A percentile compares a stretch with the other conserved stretches of the same genome.
Evolutionary conservation across 176 grass and related monocot species (phyloP).

Genomic region (Miscanthus lutarioriparius): DNA sequence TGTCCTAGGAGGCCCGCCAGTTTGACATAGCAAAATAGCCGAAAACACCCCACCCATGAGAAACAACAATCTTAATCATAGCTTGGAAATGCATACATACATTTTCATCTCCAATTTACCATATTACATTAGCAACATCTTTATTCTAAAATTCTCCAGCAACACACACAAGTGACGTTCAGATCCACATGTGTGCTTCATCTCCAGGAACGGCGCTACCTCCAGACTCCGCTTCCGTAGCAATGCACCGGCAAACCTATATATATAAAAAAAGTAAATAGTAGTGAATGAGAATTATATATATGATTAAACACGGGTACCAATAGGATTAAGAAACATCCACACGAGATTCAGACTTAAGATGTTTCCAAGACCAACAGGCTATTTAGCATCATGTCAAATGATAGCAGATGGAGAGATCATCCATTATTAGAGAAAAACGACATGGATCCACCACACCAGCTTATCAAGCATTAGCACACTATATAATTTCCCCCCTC

Average conservation of each 20-base stretch:
- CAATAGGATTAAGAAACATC: constrained; percentile 5
- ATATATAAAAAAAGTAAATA: background rate
- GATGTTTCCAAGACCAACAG: background rate
- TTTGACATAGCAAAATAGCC: too few relatives aligned
- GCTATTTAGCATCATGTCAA: background rate
- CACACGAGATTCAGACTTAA: constrained; percentile 18
- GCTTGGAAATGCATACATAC: background rate
- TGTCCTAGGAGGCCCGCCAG: too few relatives aligned
- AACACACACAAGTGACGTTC: background rate
- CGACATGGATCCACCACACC: background rate
- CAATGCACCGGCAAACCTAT: too few relatives aligned
- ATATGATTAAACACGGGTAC: too few relatives aligned
- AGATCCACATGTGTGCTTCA: background rate
- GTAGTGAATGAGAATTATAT: background rate
- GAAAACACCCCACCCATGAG: too few relatives aligned
- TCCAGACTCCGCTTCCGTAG: too few relatives aligned
- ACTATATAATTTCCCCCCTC: background rate
- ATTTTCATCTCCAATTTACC: constrained; percentile 1
- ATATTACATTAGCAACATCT: constrained; percentile 21
- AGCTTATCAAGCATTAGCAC: constrained; percentile 1
- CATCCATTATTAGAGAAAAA: background rate
- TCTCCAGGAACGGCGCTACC: too few relatives aligned
- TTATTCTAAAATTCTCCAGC: constrained; percentile 11
- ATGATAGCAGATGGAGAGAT: too few relatives aligned
- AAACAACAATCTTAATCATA: background rate